Evolutionary conservation across 192 early-diverging fungal genomes (phyloP).

Genomic region (Gonapodya prolifera): DNA sequence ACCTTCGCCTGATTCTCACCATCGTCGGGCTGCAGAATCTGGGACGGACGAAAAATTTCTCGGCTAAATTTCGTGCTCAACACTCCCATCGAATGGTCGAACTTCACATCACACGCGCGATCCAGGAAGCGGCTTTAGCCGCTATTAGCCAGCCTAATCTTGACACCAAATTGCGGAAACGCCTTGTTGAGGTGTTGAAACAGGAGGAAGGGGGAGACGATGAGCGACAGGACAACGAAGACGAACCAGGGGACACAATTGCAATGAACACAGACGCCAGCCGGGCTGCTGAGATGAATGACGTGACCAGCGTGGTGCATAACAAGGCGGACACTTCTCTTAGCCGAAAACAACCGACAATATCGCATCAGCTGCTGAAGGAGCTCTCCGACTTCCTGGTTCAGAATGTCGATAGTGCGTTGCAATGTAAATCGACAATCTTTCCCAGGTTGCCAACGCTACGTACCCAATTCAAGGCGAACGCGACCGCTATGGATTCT

Average conservation of each 20-base stretch:
- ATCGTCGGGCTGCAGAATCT: neutral
- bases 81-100: neutral
- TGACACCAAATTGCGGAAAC: neutral
- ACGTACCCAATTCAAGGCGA: neutral
- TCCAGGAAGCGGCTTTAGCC: neutral
- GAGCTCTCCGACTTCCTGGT: conserved; percentile 3
- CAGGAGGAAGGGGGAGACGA: neutral
- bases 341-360: no score
- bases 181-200: neutral
- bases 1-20: neutral
- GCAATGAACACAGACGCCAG: neutral
- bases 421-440: no score
- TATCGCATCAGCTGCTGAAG: neutral
- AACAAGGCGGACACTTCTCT: no score
- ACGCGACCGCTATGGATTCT: neutral
- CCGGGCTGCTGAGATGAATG: no score
- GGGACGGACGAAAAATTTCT: neutral
- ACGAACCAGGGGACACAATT: neutral
- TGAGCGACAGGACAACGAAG: neutral
- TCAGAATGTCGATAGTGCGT: neutral
- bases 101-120: neutral
- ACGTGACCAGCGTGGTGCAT: no score
- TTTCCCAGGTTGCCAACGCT: no score
- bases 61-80: neutral
- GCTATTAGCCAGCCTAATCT: neutral